Percentiles rank a stretch among this genome's conserved stretches.
Conservation (phyloP, 1,284 basidiomycete species). For the Ceratobasidium sp. region DNA sequence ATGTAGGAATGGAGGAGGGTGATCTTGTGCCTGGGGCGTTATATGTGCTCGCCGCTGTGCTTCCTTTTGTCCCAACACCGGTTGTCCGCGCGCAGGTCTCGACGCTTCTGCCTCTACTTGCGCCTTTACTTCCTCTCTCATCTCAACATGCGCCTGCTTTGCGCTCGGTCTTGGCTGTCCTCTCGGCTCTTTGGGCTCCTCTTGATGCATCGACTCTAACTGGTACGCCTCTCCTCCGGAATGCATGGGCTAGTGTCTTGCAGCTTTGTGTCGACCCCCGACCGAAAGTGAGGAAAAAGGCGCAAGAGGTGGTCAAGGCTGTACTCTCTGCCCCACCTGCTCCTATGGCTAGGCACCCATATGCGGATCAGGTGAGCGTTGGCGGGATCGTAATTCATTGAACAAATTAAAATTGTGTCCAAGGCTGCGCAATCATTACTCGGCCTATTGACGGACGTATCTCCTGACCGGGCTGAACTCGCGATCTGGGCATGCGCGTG, state of each 20-base stretch:
- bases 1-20: conserved; percentile 75
- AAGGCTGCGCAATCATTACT: conserved; percentile 36
- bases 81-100: conserved; percentile 77
- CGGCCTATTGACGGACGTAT: conserved; percentile 35
- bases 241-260: conserved; percentile 83
- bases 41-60: conserved; percentile 85
- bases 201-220: conserved; percentile 79
- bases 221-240: conserved; percentile 74
- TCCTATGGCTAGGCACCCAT: conserved; percentile 86
- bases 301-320: conserved; percentile 86
- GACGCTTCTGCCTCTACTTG: conserved; percentile 76
- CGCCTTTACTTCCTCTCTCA: conserved; percentile 76
- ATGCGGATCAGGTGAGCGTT: conserved; percentile 79
- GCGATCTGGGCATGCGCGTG: conserved; percentile 87
- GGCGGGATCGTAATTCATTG: conserved; percentile 74
- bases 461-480: conserved; percentile 71
- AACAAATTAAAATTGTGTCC: conserved; percentile 52
- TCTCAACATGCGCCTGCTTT: conserved; percentile 73
- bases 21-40: conserved; percentile 89
- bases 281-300: conserved; percentile 94
- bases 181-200: conserved; percentile 74
- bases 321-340: conserved; percentile 81
- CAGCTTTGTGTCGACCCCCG: conserved; percentile 88
- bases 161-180: conserved; percentile 81
- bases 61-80: conserved; percentile 81